phyloP scores from a whole-genome alignment of 2,329 filamentous ascomycete genomes.

The Trichophyton mentagrophytes region DNA sequence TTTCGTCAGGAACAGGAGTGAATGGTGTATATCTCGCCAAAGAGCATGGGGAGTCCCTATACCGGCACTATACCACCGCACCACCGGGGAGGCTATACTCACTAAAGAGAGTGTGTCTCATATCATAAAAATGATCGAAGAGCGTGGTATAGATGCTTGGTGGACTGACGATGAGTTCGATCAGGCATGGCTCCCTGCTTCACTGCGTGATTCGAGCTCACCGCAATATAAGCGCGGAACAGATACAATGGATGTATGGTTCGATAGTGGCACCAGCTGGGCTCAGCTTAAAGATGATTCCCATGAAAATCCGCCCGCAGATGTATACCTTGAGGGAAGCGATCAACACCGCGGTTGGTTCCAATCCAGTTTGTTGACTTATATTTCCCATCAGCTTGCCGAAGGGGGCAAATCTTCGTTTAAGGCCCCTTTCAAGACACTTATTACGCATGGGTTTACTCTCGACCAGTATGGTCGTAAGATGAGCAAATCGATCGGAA shows the following conservation, averaged over 20 bases:
- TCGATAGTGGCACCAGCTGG: conserved; percentile 96
- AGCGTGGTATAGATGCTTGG: conserved; percentile 82
- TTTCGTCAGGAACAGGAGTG: conserved; percentile 75
- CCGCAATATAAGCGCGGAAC: conserved; percentile 56
- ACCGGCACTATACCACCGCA: conserved; percentile 65
- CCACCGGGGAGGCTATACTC: conserved; percentile 61
- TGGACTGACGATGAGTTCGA: conserved; percentile 75
- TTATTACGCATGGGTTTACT: conserved; percentile 94
- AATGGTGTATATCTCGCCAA: conserved; percentile 97
- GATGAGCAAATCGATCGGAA: conserved; percentile 96
- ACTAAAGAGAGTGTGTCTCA: conserved; percentile 68
- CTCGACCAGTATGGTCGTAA: conserved; percentile 84
- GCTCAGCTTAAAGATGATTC: conserved; percentile 36
- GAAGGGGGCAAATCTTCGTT: conserved; percentile 22
- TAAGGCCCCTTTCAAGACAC: conserved; percentile 63
- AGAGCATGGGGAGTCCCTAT: conserved; percentile 95
- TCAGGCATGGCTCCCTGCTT: conserved; percentile 58
- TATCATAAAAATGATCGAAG: conserved; percentile 64
- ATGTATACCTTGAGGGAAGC: conserved; percentile 85
- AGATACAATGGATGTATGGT: conserved; percentile 99
- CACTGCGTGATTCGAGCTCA: conserved; percentile 39
- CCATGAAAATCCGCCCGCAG: conserved; percentile 39
- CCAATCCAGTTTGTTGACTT: conserved; percentile 84
- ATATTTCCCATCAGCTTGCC: conserved; percentile 48
- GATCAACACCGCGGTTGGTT: conserved; percentile 99